Evolutionary conservation across 2,329 filamentous ascomycete species (phyloP).

Genomic region (Aureobasidium leucospermi): DNA sequence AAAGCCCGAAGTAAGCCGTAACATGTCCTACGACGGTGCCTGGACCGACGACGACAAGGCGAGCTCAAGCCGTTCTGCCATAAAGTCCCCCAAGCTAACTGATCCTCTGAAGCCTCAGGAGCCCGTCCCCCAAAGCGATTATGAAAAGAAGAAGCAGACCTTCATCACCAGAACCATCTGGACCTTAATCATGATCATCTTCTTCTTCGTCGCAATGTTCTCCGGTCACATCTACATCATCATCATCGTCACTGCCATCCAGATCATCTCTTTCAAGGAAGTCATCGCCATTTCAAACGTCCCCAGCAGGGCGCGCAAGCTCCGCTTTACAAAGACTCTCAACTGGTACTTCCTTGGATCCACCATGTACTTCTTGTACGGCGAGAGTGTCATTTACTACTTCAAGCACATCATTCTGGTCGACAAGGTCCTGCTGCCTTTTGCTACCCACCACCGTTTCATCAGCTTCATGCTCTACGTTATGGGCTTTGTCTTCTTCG

Average conservation of each 20-base stretch:
- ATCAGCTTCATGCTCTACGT: conserved; percentile 98
- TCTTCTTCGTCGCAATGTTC: conserved; percentile 88
- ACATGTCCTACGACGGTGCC: conserved; percentile 15
- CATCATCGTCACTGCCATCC: conserved; percentile 81
- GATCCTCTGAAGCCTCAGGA: conserved; percentile 3
- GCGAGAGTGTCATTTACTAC: conserved; percentile 98
- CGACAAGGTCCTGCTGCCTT: conserved; percentile 82
- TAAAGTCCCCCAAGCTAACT: background rate
- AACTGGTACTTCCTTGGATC: conserved; percentile 99
- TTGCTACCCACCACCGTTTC: conserved; percentile 95
- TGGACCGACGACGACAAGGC: conserved; percentile 19
- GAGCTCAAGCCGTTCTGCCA: background rate
- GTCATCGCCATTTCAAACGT: conserved; percentile 97
- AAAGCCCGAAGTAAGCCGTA: conserved; percentile 16
- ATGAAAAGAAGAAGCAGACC: conserved; percentile 97
- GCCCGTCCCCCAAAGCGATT: conserved; percentile 54
- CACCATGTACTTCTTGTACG: conserved; percentile 98
- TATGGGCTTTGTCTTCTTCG: conserved; percentile 97
- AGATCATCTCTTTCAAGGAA: conserved; percentile 98
- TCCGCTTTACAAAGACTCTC: conserved; percentile 89
- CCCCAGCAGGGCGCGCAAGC: conserved; percentile 79
- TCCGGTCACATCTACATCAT: conserved; percentile 97
- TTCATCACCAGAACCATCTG: conserved; percentile 96
- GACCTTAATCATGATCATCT: conserved; percentile 94
- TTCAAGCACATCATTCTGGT: conserved; percentile 98